Conservation (phyloP, 768 basidiomycete genomes). For the Mycena capillaripes region DNA sequence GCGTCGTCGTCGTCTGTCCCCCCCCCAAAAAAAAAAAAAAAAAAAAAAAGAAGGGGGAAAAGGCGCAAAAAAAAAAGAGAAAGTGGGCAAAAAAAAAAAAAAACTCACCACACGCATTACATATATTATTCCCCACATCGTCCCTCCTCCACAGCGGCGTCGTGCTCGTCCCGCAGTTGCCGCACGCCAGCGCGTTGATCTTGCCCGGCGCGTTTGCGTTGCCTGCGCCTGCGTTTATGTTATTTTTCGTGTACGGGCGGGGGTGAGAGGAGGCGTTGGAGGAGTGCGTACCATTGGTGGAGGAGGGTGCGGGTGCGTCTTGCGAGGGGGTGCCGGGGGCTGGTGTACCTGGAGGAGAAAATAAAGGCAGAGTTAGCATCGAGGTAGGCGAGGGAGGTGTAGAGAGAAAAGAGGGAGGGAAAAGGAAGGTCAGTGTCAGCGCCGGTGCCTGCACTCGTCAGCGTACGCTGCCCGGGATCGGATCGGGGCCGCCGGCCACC, state of each 20-base stretch:
- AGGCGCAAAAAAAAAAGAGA: slow-evolving; percentile 22
- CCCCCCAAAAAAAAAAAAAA: neutral
- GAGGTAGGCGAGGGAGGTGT: neutral
- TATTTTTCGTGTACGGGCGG: too few species aligned
- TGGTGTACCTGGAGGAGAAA: neutral
- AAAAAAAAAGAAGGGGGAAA: neutral
- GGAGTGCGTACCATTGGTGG: neutral
- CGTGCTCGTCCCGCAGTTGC: slow-evolving; percentile 90
- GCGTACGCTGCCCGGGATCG: too few species aligned
- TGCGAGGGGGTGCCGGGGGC: neutral
- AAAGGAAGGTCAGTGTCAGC: too few species aligned
- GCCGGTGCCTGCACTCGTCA: too few species aligned
- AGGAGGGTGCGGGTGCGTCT: neutral
- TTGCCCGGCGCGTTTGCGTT: slow-evolving; percentile 1
- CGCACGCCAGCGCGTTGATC: slow-evolving; percentile 87
- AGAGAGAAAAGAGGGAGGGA: neutral
- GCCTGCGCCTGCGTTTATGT: neutral
- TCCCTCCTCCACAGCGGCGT: slow-evolving; percentile 93
- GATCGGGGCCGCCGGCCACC: too few species aligned
- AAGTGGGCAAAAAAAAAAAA: slow-evolving; percentile 49
- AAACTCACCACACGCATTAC: slow-evolving; percentile 94
- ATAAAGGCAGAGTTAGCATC: neutral
- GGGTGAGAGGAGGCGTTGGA: neutral
- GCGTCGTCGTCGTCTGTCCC: too few species aligned
- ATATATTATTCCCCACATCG: slow-evolving; percentile 93